Conservation (phyloP, 306 rosid genomes). For the Cucurbita moschata region DNA sequence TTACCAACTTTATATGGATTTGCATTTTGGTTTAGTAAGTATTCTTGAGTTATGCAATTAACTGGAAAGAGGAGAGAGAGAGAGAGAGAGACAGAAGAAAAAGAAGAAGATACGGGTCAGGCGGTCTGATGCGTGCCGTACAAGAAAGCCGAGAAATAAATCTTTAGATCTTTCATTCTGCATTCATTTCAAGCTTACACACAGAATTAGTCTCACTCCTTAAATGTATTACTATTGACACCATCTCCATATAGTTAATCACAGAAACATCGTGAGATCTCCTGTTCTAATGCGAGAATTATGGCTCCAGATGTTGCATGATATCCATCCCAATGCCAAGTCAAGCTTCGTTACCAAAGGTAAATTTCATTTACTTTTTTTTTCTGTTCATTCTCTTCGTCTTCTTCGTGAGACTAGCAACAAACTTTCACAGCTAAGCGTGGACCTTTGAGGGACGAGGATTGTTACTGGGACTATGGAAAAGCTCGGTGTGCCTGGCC, state of each 20-base stretch:
- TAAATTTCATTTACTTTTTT: conserved; percentile 5
- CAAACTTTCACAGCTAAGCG: conserved; percentile 61
- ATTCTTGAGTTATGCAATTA: background rate
- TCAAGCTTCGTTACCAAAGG: conserved; percentile 81
- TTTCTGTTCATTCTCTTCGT: background rate
- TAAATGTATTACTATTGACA: conserved; percentile 14
- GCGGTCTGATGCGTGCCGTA: background rate
- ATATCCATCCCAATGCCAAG: conserved; percentile 67
- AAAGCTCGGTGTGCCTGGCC: conserved; percentile 98
- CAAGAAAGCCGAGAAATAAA: background rate
- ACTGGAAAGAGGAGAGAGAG: background rate
- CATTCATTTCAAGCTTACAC: background rate
- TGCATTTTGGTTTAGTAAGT: background rate
- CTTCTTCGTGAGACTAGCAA: conserved; percentile 13
- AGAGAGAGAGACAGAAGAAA: background rate
- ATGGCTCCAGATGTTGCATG: conserved; percentile 99
- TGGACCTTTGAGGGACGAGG: conserved; percentile 86
- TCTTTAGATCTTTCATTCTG: background rate
- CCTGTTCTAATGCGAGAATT: conserved; percentile 90
- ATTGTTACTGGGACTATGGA: conserved; percentile 99
- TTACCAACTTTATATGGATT: background rate
- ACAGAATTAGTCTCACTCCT: background rate
- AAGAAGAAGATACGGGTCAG: background rate
- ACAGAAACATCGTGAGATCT: conserved; percentile 91
- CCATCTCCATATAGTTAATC: conserved; percentile 62